phyloP scores from a whole-genome alignment of 495 filamentous ascomycete genomes.

The Daldinia bambusicola region DNA sequence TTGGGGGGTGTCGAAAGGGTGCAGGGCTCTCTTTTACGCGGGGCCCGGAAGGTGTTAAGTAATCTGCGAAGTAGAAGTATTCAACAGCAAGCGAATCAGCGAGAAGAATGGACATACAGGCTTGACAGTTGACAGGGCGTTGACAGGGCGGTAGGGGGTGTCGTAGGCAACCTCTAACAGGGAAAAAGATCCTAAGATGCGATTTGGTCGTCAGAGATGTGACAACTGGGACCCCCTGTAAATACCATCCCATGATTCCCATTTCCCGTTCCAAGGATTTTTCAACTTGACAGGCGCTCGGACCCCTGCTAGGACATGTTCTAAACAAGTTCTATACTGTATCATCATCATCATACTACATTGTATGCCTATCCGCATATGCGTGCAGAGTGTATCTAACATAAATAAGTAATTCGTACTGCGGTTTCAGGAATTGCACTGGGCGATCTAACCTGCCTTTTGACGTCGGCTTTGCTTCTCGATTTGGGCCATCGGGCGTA shows the following conservation, averaged over 20 bases:
- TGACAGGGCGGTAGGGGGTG: not conserved
- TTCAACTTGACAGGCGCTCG: conserved; percentile 40
- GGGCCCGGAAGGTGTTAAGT: conserved; percentile 31
- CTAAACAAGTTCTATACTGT: conserved; percentile 7
- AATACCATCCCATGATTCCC: conserved; percentile 40
- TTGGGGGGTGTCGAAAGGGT: conserved; percentile 27
- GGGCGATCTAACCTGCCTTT: conserved; percentile 1
- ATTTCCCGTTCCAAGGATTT: conserved; percentile 44
- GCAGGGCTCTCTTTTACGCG: conserved; percentile 26
- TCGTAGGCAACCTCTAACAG: conserved; percentile 29
- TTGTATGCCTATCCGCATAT: not conserved
- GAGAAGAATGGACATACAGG: conserved; percentile 31
- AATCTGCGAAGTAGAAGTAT: conserved; percentile 22
- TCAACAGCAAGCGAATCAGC: conserved; percentile 44
- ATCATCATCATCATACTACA: not conserved
- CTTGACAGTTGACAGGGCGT: conserved; percentile 41
- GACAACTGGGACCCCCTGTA: conserved; percentile 36
- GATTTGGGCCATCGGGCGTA: conserved; percentile 11
- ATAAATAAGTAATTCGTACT: not conserved
- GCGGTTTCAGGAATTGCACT: conserved; percentile 4
- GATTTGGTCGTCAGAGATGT: conserved; percentile 45
- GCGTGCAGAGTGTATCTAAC: not conserved
- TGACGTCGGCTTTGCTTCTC: conserved; percentile 21
- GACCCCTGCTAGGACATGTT: conserved; percentile 15
- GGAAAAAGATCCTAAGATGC: conserved; percentile 41